phyloP scores from a whole-genome alignment of 2,329 filamentous ascomycete species.

The Furcasterigmium sp. region DNA sequence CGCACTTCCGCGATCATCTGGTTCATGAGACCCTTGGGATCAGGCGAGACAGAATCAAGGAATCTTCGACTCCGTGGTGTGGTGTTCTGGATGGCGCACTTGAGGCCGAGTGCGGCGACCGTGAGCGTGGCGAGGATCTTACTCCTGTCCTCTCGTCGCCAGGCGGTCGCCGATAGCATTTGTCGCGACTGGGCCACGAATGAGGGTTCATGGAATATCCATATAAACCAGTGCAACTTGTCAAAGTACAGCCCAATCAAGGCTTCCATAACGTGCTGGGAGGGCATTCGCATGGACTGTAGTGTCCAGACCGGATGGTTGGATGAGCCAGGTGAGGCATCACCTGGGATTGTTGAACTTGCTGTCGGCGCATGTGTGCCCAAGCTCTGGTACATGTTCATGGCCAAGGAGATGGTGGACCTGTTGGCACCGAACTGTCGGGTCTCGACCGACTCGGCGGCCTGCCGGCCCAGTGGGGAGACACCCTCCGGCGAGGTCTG shows the following conservation, averaged over 20 bases:
- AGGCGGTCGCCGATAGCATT: conserved; percentile 2
- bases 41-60: conserved; percentile 3
- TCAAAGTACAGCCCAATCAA: conserved; percentile 14
- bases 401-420: conserved; percentile 7
- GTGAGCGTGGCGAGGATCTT: conserved; percentile 8
- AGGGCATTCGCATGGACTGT: conserved; percentile 4
- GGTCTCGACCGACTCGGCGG: conserved; percentile 2
- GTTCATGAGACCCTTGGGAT: conserved; percentile 5
- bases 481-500: neutral
- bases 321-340: neutral
- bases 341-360: conserved; percentile 4
- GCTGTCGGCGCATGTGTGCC: conserved; percentile 3
- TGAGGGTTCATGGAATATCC: conserved; percentile 13
- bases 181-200: conserved; percentile 8
- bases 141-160: conserved; percentile 8
- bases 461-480: conserved; percentile 1
- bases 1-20: conserved; percentile 9
- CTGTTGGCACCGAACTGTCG: conserved; percentile 9
- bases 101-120: conserved; percentile 10
- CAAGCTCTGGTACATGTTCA: conserved; percentile 7
- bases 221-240: conserved; percentile 14
- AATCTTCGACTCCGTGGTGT: conserved; percentile 3
- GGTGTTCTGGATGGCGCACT: conserved; percentile 11
- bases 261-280: conserved; percentile 5
- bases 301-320: conserved; percentile 4